Evolutionary conservation across 768 basidiomycete genomes (phyloP).

Genomic region (Rhodotorula diobovata): DNA sequence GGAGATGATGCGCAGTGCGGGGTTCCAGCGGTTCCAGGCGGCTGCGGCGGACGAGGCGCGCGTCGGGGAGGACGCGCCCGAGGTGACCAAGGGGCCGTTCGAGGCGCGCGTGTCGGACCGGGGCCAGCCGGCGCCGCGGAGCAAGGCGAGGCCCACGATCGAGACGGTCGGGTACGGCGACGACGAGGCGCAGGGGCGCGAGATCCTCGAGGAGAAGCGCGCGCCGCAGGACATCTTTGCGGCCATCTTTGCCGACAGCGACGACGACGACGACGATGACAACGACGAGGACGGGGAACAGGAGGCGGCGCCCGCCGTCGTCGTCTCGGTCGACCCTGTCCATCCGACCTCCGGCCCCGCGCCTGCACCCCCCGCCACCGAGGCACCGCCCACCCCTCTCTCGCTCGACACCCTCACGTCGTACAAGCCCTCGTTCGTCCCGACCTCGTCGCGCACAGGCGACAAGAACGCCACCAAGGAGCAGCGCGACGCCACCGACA

Average conservation of each 20-base stretch:
- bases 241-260: slow-evolving; percentile 93
- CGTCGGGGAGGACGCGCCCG: slow-evolving; percentile 35
- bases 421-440: slow-evolving; percentile 85
- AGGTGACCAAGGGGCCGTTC: slow-evolving; percentile 15
- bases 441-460: slow-evolving; percentile 44
- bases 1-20: slow-evolving; percentile 27
- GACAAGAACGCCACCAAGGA: slow-evolving; percentile 41
- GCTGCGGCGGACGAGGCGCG: slow-evolving; percentile 25
- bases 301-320: slow-evolving; percentile 4
- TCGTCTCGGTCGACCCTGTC: background rate
- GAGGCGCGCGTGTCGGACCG: background rate
- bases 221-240: slow-evolving; percentile 93
- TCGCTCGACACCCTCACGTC: slow-evolving; percentile 51
- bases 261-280: slow-evolving; percentile 77
- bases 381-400: slow-evolving; percentile 12
- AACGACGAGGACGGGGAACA: slow-evolving; percentile 47
- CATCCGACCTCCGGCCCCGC: background rate
- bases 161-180: slow-evolving; percentile 85
- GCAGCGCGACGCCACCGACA: slow-evolving; percentile 44
- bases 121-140: slow-evolving; percentile 10
- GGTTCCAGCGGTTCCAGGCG: slow-evolving; percentile 39
- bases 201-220: slow-evolving; percentile 79
- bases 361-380: slow-evolving; percentile 18
- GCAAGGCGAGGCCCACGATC: slow-evolving; percentile 47
- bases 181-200: slow-evolving; percentile 80